Base-by-base conservation (phyloP, 495 filamentous ascomycete genomes). In the Talaromyces proteolyticus region DNA sequence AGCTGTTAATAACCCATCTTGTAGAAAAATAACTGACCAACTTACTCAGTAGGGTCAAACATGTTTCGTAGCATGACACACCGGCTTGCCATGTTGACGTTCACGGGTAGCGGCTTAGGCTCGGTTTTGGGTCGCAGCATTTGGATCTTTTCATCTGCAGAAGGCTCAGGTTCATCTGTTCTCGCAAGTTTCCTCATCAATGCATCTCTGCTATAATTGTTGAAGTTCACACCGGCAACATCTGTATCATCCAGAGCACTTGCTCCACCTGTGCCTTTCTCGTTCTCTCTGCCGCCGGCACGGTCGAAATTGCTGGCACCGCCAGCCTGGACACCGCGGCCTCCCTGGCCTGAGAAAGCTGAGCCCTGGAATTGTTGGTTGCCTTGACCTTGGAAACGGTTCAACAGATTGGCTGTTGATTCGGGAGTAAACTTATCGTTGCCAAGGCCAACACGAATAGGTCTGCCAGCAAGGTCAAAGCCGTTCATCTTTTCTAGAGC, bases 351-450 rank as follows among this genome's bases (percentile, higher is more conserved):
- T 55, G 89, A 95, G 71, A 97, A 97, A 37, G 86, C 82, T 54
- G 92, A 96, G 66, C 94, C 94, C 78, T 96, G 92, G 68, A 82
- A 93, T 66, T 82, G 82, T 68, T 80, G 77, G 70, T 81, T 79
- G 67, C 80, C 77, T 63, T 84, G 82, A 77, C 84, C 81, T 69
- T 88, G 85, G 74, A 92, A 89, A 62, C 91, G 88, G 76, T 91
- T 91, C 50, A 93, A 70, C 55, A 94, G 81, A 68, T 87, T 89
- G 60, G 88, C 86, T 68, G 88, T 96, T 68, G 91, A 92, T 74
- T 96, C 93, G 55, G 91, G 87, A 74, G 93, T 97, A 70, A 97
- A 99, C 87, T 97, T 97, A 88, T 99, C 94, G 75, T 95, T 99
- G 71, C 94, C 94, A 77, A 99, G 90, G 67, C 94, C 94, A 71